These are phyloP conservation scores for Tylopilus orsonianus DNA, from an alignment of 1,284 basidiomycete genomes.

Conservation along the genomic window DNA sequence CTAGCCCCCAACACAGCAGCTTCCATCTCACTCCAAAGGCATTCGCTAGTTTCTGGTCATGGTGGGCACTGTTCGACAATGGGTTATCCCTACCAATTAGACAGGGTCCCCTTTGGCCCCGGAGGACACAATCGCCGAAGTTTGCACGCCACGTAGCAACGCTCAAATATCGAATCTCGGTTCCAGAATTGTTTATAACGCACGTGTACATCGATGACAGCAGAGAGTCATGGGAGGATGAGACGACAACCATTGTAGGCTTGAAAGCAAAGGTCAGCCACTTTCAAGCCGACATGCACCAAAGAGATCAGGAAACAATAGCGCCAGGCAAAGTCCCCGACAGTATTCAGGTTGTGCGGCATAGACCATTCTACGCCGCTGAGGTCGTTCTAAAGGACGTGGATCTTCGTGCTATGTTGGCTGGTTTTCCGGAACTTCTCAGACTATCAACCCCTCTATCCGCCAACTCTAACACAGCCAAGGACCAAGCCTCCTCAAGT, in stretches of 20 bases:
- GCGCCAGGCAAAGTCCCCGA: slow-evolving; percentile 48
- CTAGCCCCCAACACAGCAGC: slow-evolving; percentile 52
- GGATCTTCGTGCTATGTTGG: slow-evolving; percentile 78
- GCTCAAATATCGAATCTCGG: slow-evolving; percentile 86
- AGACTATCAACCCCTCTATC: slow-evolving; percentile 56
- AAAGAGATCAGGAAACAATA: slow-evolving; percentile 81
- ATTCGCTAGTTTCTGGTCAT: slow-evolving; percentile 90
- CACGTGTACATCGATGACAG: slow-evolving; percentile 87
- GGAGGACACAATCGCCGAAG: slow-evolving; percentile 79
- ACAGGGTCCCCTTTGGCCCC: slow-evolving; percentile 81
- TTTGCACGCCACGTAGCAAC: slow-evolving; percentile 89
- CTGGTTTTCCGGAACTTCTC: slow-evolving; percentile 72
- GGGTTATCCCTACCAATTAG: slow-evolving; percentile 83
- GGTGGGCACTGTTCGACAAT: slow-evolving; percentile 87
- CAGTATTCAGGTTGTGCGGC: slow-evolving; percentile 57
- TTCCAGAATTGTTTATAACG: slow-evolving; percentile 81
- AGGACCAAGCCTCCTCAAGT: slow-evolving; percentile 16
- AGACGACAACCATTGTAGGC: slow-evolving; percentile 80
- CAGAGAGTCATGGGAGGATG: slow-evolving; percentile 75
- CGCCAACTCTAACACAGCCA: slow-evolving; percentile 22
- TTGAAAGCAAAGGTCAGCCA: slow-evolving; percentile 80
- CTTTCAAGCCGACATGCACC: slow-evolving; percentile 91
- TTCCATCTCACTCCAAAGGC: slow-evolving; percentile 87
- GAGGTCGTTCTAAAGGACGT: slow-evolving; percentile 82
- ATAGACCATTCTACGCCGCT: slow-evolving; percentile 92